Percentiles rank a stretch among this genome's conserved stretches.
Evolutionary conservation across 2,329 filamentous ascomycete genomes (phyloP).

Genomic region (Plenodomus tracheiphilus): DNA sequence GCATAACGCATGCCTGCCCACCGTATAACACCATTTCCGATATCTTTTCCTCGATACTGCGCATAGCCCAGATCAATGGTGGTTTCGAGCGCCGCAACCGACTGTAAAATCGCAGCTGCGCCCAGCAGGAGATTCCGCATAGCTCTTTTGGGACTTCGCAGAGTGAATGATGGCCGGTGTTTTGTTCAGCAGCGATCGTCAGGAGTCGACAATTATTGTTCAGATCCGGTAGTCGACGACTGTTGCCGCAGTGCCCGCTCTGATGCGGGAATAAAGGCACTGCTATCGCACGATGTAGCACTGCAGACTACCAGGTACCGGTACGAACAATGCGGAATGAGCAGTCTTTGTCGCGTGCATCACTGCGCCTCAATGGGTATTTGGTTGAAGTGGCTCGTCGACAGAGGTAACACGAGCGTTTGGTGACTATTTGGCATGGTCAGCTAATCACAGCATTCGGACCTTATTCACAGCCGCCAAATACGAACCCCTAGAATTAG

Average conservation of each 20-base stretch:
- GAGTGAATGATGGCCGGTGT: background rate
- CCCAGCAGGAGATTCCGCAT: slow-evolving; percentile 30
- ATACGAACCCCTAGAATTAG: background rate
- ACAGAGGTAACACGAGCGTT: background rate
- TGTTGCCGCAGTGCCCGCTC: background rate
- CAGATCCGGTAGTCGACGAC: too few species aligned
- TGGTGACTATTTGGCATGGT: background rate
- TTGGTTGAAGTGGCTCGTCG: background rate
- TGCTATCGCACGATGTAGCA: background rate
- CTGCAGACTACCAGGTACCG: background rate
- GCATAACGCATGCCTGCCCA: slow-evolving; percentile 80
- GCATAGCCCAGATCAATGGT: slow-evolving; percentile 68
- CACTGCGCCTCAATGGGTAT: background rate
- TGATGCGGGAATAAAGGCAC: background rate
- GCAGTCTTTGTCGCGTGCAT: background rate
- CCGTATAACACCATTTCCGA: slow-evolving; percentile 63
- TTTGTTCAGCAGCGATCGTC: background rate
- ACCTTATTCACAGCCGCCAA: background rate
- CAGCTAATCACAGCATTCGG: background rate
- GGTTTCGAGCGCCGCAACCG: slow-evolving; percentile 39
- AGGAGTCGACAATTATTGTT: background rate
- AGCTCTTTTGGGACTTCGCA: background rate
- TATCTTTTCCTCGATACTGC: slow-evolving; percentile 62
- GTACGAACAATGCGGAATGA: background rate
- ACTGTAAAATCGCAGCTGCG: slow-evolving; percentile 26